phyloP scores from a whole-genome alignment of 805 yeast genomes.

The Kodamaea kakaduensis region DNA sequence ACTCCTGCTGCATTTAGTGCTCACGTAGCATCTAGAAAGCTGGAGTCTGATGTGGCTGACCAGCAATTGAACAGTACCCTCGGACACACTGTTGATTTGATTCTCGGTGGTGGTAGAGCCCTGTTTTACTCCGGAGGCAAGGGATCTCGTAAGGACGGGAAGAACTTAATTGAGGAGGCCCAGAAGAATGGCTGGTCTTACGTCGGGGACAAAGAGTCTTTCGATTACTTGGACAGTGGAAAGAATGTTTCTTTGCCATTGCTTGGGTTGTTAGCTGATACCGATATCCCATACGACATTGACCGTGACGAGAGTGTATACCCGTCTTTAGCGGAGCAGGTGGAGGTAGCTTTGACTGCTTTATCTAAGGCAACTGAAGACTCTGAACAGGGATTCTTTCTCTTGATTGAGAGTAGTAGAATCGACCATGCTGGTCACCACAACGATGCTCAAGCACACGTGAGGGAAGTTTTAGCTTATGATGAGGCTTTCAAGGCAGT shows the following conservation, averaged over 20 bases:
- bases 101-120: slow-evolving; percentile 90
- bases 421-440: slow-evolving; percentile 95
- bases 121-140: slow-evolving; percentile 60
- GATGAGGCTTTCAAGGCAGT: slow-evolving; percentile 79
- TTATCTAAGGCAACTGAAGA: slow-evolving; percentile 63
- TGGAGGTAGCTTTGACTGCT: slow-evolving; percentile 67
- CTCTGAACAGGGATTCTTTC: slow-evolving; percentile 79
- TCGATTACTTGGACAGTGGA: slow-evolving; percentile 54
- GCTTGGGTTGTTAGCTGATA: slow-evolving; percentile 68
- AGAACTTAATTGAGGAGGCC: slow-evolving; percentile 67
- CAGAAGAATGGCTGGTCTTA: slow-evolving; percentile 57
- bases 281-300: slow-evolving; percentile 79
- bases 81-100: slow-evolving; percentile 76
- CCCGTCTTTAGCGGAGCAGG: slow-evolving; percentile 80
- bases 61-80: slow-evolving; percentile 84
- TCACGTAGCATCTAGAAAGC: slow-evolving; percentile 70
- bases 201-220: slow-evolving; percentile 54
- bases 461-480: slow-evolving; percentile 82
- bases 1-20: slow-evolving; percentile 89
- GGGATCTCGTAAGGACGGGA: slow-evolving; percentile 66
- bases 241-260: slow-evolving; percentile 66
- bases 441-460: slow-evolving; percentile 94
- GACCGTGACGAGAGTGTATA: slow-evolving; percentile 60
- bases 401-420: slow-evolving; percentile 86
- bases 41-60: slow-evolving; percentile 81